Conservation (phyloP, 2,329 filamentous ascomycete genomes). For the Aureobasidium sp. region DNA sequence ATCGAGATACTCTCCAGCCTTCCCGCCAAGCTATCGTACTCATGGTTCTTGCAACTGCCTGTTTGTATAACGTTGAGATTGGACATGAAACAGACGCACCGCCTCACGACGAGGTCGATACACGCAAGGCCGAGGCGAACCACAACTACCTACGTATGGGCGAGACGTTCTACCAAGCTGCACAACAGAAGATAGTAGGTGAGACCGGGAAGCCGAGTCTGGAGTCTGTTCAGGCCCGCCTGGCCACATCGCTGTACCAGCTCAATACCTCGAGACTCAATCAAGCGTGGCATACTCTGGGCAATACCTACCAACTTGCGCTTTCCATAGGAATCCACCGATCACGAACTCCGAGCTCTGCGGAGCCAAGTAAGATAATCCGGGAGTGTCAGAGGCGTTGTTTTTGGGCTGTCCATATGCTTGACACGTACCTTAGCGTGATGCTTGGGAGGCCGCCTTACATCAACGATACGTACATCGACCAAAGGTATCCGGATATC, state of each 20-base stretch:
- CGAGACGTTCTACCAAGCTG: not conserved
- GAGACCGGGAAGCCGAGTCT: slow-evolving; percentile 17
- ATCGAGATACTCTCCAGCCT: not conserved
- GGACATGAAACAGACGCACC: not conserved
- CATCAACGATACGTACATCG: slow-evolving; percentile 57
- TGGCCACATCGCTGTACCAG: slow-evolving; percentile 18
- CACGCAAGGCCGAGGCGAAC: not conserved
- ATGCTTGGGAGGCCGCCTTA: slow-evolving; percentile 55
- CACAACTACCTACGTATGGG: not conserved
- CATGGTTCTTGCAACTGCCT: slow-evolving; percentile 9
- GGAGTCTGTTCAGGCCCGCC: slow-evolving; percentile 20
- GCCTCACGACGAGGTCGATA: not conserved
- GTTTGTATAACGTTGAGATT: not conserved
- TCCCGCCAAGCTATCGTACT: slow-evolving; percentile 4
- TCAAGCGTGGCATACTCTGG: slow-evolving; percentile 29
- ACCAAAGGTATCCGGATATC: slow-evolving; percentile 51
- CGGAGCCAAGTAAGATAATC: not conserved
- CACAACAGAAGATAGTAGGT: not conserved
- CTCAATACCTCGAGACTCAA: slow-evolving; percentile 23
- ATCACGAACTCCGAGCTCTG: slow-evolving; percentile 34
- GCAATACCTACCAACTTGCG: slow-evolving; percentile 21
- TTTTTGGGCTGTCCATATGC: slow-evolving; percentile 57
- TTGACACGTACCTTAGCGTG: slow-evolving; percentile 57
- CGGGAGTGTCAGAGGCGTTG: slow-evolving; percentile 50
- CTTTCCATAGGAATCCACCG: slow-evolving; percentile 20